Percentiles rank a stretch among this genome's conserved stretches.
phyloP scores from a whole-genome alignment of 2,329 filamentous ascomycete species.

The Trichoderma brevicompactum region DNA sequence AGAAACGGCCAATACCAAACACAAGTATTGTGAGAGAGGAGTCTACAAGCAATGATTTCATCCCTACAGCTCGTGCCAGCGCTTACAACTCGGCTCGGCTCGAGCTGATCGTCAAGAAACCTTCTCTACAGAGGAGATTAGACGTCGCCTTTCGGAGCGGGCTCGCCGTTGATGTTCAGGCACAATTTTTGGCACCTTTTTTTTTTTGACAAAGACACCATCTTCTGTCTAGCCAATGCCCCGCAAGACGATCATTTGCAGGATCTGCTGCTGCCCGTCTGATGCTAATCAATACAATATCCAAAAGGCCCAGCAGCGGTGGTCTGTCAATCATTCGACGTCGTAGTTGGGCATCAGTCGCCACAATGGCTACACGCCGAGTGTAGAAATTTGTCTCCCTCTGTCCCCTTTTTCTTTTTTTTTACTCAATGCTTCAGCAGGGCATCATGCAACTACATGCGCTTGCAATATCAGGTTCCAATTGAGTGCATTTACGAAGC shows the following conservation, averaged over 20 bases:
- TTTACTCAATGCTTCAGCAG: too few species aligned
- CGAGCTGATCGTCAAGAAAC: constrained; percentile 25
- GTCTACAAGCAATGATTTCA: neutral
- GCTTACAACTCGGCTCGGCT: constrained; percentile 14
- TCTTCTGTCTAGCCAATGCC: neutral
- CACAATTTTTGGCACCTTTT: neutral
- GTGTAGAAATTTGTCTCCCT: too few species aligned
- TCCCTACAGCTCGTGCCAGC: neutral
- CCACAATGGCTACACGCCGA: neutral
- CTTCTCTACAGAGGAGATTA: neutral
- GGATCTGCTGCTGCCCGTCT: neutral
- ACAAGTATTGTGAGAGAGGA: neutral
- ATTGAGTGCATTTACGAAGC: constrained; percentile 9
- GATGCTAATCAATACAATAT: neutral
- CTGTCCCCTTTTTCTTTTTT: too few species aligned
- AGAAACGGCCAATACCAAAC: neutral
- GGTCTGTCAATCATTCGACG: neutral
- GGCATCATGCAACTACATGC: neutral
- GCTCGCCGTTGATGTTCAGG: constrained; percentile 20
- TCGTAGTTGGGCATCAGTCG: neutral
- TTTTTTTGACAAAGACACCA: neutral
- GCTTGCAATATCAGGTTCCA: constrained; percentile 8
- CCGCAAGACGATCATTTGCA: constrained; percentile 21
- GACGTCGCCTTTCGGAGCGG: neutral
- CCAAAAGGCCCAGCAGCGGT: neutral